A percentile compares a stretch with the other conserved stretches of the same genome.
Conservation (phyloP, 495 filamentous ascomycete genomes). For the Podospora pseudocomata region DNA sequence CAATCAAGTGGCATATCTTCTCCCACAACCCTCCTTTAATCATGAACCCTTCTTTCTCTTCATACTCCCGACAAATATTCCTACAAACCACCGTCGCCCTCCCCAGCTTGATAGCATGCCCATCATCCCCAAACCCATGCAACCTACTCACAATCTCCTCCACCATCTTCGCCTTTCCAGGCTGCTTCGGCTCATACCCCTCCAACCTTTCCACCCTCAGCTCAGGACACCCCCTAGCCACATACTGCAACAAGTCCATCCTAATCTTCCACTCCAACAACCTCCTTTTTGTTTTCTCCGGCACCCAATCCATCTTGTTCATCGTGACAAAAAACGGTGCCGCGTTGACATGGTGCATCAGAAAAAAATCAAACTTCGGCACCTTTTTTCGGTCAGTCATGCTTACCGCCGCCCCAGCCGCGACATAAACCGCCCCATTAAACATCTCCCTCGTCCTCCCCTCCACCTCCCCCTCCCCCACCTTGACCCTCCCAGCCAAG, state of each 20-base stretch:
- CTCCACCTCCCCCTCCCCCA: slow-evolving; percentile 60
- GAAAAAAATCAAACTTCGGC: slow-evolving; percentile 77
- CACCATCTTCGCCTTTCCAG: neutral
- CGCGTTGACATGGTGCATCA: slow-evolving; percentile 55
- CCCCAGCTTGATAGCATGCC: slow-evolving; percentile 70
- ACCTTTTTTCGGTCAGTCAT: slow-evolving; percentile 56
- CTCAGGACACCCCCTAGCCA: slow-evolving; percentile 54
- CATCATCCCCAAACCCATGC: slow-evolving; percentile 62
- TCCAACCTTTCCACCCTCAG: slow-evolving; percentile 54
- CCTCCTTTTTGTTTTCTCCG: slow-evolving; percentile 51
- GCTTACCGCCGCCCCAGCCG: slow-evolving; percentile 50
- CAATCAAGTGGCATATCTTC: slow-evolving; percentile 61
- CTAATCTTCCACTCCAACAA: slow-evolving; percentile 74
- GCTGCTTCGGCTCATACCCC: slow-evolving; percentile 46
- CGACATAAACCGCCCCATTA: slow-evolving; percentile 61
- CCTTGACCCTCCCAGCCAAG: slow-evolving; percentile 56
- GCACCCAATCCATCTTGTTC: slow-evolving; percentile 40
- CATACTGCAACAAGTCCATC: slow-evolving; percentile 64
- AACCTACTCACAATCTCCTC: slow-evolving; percentile 53
- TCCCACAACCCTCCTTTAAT: slow-evolving; percentile 67
- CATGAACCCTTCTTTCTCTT: slow-evolving; percentile 42
- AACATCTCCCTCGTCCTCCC: slow-evolving; percentile 73
- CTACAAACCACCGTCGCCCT: slow-evolving; percentile 56
- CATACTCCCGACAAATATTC: slow-evolving; percentile 30
- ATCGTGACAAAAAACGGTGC: slow-evolving; percentile 39